phyloP scores from a whole-genome alignment of 192 early-diverging fungal species.

The Lobulomyces angularis region DNA sequence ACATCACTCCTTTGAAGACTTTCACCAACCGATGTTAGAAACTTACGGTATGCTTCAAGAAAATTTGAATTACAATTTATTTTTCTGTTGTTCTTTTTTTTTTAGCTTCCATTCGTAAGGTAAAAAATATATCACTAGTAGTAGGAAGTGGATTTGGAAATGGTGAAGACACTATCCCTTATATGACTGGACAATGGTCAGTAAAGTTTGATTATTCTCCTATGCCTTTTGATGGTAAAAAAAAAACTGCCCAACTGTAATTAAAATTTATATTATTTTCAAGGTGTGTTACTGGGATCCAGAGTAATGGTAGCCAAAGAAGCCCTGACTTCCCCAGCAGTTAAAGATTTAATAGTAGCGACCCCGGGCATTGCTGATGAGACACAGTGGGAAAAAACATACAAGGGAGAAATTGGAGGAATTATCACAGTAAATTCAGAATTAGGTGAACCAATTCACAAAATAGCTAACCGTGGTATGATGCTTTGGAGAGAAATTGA shows the following conservation, averaged over 20 bases:
- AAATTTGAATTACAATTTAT: neutral
- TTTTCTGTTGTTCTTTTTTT: slow-evolving; percentile 12
- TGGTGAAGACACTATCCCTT: slow-evolving; percentile 71
- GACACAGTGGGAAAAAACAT: slow-evolving; percentile 72
- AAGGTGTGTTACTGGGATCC: slow-evolving; percentile 91
- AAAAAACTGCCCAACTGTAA: no score
- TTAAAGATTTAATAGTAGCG: slow-evolving; percentile 78
- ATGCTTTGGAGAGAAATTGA: slow-evolving; percentile 69
- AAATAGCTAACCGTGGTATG: slow-evolving; percentile 73
- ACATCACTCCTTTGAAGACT: slow-evolving; percentile 93
- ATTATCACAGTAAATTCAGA: slow-evolving; percentile 79
- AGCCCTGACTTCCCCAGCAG: slow-evolving; percentile 56
- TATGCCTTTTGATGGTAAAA: slow-evolving; percentile 96
- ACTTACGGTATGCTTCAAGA: slow-evolving; percentile 38
- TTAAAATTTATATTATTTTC: no score
- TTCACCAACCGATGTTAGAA: slow-evolving; percentile 80
- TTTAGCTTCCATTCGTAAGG: slow-evolving; percentile 62
- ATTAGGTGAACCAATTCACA: slow-evolving; percentile 87
- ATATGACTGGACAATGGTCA: slow-evolving; percentile 89
- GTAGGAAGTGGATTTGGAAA: slow-evolving; percentile 88
- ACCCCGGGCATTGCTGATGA: slow-evolving; percentile 65
- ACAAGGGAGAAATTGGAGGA: slow-evolving; percentile 60
- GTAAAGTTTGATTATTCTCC: slow-evolving; percentile 61
- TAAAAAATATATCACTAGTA: slow-evolving; percentile 69
- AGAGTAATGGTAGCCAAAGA: slow-evolving; percentile 91